Percentiles rank a stretch among this genome's conserved stretches.
phyloP scores from a whole-genome alignment of 106 monocot genomes.

The Ottelia alismoides region DNA sequence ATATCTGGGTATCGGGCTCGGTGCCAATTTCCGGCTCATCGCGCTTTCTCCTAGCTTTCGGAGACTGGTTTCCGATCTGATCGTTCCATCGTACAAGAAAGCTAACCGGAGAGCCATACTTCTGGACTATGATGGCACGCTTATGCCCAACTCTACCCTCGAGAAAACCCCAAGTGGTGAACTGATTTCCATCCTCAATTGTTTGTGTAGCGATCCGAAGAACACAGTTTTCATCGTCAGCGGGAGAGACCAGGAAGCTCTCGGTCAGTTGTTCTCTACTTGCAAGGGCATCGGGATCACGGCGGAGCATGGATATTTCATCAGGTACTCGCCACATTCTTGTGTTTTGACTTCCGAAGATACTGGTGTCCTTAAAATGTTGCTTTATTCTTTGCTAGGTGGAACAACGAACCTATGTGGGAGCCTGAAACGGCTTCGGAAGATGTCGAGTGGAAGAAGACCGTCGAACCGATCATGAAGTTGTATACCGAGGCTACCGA shows the following conservation, averaged over 20 bases:
- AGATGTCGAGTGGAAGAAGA: too few relatives aligned
- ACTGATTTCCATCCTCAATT: not conserved
- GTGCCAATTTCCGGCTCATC: slow-evolving; percentile 1
- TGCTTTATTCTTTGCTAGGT: too few relatives aligned
- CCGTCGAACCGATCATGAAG: too few relatives aligned
- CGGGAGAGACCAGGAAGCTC: slow-evolving; percentile 1
- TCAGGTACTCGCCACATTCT: too few relatives aligned
- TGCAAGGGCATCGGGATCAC: slow-evolving; percentile 5
- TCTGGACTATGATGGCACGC: too few relatives aligned
- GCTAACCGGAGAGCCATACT: not conserved
- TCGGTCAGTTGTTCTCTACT: not conserved
- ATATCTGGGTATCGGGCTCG: slow-evolving; percentile 6
- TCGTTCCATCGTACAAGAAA: slow-evolving; percentile 3
- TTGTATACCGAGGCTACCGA: too few relatives aligned
- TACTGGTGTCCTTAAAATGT: too few relatives aligned
- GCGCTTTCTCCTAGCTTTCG: slow-evolving; percentile 2
- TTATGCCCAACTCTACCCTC: slow-evolving; percentile 4
- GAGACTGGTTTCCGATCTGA: not conserved
- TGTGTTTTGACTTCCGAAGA: too few relatives aligned
- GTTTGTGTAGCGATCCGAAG: not conserved
- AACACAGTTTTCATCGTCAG: slow-evolving; percentile 8
- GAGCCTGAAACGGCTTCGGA: too few relatives aligned
- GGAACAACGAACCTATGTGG: not conserved
- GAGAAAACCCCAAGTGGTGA: not conserved
- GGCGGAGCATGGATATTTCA: slow-evolving; percentile 6